Evolutionary conservation across 176 grass and related monocot species (phyloP).

Genomic region (Carex cristatella): DNA sequence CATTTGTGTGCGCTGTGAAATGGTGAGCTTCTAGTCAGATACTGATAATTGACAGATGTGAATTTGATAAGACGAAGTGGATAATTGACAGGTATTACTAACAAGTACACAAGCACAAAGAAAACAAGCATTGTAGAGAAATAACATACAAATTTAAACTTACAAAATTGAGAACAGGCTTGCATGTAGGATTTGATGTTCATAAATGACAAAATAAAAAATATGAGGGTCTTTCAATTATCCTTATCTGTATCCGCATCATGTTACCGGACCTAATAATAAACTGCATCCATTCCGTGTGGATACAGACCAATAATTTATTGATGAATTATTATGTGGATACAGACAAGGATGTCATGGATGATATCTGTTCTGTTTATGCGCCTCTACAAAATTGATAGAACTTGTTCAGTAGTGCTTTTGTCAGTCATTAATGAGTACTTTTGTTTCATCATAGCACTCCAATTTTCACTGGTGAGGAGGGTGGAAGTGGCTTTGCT

Average conservation of each 20-base stretch:
- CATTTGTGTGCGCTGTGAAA: neutral
- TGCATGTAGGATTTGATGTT: neutral
- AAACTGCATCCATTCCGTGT: neutral
- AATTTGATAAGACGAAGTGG: neutral
- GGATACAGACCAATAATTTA: neutral
- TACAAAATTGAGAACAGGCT: neutral
- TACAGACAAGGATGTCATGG: neutral
- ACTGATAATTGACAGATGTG: neutral
- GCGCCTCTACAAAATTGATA: neutral
- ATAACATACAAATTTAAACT: neutral
- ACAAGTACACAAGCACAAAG: neutral
- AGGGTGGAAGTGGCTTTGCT: slow-evolving; percentile 92
- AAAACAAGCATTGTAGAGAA: neutral
- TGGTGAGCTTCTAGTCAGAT: neutral
- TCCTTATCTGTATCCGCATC: neutral
- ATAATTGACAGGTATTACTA: neutral
- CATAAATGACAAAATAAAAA: neutral
- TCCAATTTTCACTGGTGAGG: slow-evolving; percentile 93
- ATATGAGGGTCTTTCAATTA: neutral
- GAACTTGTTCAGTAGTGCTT: neutral
- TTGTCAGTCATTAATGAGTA: neutral
- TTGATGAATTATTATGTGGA: neutral
- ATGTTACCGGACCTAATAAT: neutral
- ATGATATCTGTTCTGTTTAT: neutral
- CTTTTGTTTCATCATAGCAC: slow-evolving; percentile 48